Evolutionary conservation across 1,284 basidiomycete genomes (phyloP), one percentile per base, ranked within the genome.

Genomic region (Heliocybe sulcata): DNA sequence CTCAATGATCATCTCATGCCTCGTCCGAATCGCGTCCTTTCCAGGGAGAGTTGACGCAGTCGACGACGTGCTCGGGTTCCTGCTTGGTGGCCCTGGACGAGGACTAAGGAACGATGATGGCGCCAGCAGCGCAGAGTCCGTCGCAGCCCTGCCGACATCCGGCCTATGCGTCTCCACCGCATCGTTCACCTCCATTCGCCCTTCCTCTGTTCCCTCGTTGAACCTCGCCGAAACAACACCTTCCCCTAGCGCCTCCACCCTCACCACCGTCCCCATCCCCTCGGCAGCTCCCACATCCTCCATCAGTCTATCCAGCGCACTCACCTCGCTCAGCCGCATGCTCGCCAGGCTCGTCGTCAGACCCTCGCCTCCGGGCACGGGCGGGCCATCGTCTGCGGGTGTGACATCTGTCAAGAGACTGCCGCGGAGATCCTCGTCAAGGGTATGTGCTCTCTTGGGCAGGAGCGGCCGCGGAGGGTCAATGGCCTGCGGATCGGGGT

Each of bases 231-330:
- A n/a, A n/a, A 74, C 70, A 35, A 76, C 76, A 52, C 76, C 75
- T 20, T 75, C 71, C 14, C 58, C 27, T 2, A 20, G 27, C 29
- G 14, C 47, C 55, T 29, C 25, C 25, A 33, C 38, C 64, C 31
- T 65, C 66, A 35, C n/a, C n/a, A n/a, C n/a, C n/a, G n/a, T 29
- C 51, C 33, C 51, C 47, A 3, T 26, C 47, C 47, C 47, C 22
- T 29, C 20, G 10, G 12, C 47, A 6, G 10, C 47, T 54, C 81
- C 83, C 33, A 90, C 87, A 59, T 89, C 81, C 57, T 88, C 85
- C 79, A 89, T 87, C 35, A 92, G 73, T 55, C 84, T 72, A 64
- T 92, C 90, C 52, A 92, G 74, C 3, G 88, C 89, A 60, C 85
- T 89, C 60, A 79, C 76, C 79, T 88, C 86, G 54, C 89, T 85